Evolutionary conservation across 2,329 filamentous ascomycete genomes (phyloP).

Genomic region (Aspergillus amoenus): DNA sequence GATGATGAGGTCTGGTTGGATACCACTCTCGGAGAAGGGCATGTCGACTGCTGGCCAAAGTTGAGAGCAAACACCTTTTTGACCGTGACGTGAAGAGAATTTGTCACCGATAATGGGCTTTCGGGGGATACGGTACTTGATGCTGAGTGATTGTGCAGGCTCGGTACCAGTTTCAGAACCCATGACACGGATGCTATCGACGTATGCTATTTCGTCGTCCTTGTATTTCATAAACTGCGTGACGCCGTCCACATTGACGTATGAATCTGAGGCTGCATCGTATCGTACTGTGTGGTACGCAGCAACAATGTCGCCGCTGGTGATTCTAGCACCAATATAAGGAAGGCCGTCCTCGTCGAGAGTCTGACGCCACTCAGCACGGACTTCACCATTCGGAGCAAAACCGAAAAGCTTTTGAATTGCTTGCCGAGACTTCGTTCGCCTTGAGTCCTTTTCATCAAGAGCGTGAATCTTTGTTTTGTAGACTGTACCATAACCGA

Average conservation of each 20-base stretch:
- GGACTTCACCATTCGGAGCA: constrained; percentile 72
- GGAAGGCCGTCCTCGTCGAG: constrained; percentile 89
- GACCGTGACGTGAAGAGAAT: constrained; percentile 96
- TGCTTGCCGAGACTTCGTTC: constrained; percentile 64
- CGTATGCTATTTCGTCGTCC: constrained; percentile 80
- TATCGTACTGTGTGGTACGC: constrained; percentile 86
- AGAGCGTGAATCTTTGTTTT: constrained; percentile 93
- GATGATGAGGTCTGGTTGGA: constrained; percentile 97
- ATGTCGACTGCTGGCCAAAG: constrained; percentile 93
- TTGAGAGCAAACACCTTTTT: constrained; percentile 95
- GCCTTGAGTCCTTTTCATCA: constrained; percentile 70
- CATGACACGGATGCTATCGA: constrained; percentile 90
- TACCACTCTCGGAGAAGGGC: constrained; percentile 95
- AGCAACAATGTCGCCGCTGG: constrained; percentile 79
- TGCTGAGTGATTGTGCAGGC: constrained; percentile 80
- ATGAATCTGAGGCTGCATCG: constrained; percentile 67
- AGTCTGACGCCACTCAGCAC: constrained; percentile 66
- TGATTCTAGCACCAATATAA: constrained; percentile 72
- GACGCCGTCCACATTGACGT: constrained; percentile 80
- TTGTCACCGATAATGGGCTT: constrained; percentile 96
- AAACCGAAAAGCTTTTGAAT: constrained; percentile 88
- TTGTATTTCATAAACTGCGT: constrained; percentile 95
- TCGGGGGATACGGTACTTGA: constrained; percentile 90
- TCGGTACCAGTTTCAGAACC: constrained; percentile 81
- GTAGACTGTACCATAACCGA: constrained; percentile 94